Evolutionary conservation across 2,329 filamentous ascomycete species (phyloP).

Genomic region (Aspergillus japonicus): DNA sequence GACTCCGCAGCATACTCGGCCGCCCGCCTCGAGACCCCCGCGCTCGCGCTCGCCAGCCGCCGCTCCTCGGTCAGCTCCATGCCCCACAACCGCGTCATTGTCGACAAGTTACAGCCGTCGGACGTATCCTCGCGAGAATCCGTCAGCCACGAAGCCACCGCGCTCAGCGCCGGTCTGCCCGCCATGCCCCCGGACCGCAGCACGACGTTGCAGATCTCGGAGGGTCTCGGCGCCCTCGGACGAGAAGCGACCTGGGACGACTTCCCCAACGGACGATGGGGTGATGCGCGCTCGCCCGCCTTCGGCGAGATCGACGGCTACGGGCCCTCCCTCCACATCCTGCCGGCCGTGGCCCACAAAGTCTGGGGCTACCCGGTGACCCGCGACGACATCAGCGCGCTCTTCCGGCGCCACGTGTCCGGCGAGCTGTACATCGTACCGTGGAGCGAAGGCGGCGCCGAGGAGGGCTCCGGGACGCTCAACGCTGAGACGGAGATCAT

Average conservation of each 20-base stretch:
- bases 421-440: constrained; percentile 80
- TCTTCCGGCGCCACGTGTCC: constrained; percentile 79
- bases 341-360: constrained; percentile 74
- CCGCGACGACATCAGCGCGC: constrained; percentile 67
- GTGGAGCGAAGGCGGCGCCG: constrained; percentile 79
- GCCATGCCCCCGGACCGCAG: constrained; percentile 69
- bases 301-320: constrained; percentile 99
- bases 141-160: constrained; percentile 63
- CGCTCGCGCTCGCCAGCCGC: constrained; percentile 46
- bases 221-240: constrained; percentile 84
- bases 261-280: constrained; percentile 94
- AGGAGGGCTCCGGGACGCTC: constrained; percentile 47
- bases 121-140: constrained; percentile 39
- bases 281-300: constrained; percentile 85
- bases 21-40: constrained; percentile 23
- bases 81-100: constrained; percentile 82
- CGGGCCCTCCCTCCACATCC: constrained; percentile 90
- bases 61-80: constrained; percentile 80
- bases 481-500: constrained; percentile 79
- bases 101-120: constrained; percentile 55
- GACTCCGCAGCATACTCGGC: constrained; percentile 25
- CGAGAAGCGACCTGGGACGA: constrained; percentile 98
- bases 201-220: constrained; percentile 88
- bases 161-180: constrained; percentile 74
- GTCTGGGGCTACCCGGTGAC: constrained; percentile 80